phyloP scores from a whole-genome alignment of 345 rosid genomes.

The Syzygium aqueum region DNA sequence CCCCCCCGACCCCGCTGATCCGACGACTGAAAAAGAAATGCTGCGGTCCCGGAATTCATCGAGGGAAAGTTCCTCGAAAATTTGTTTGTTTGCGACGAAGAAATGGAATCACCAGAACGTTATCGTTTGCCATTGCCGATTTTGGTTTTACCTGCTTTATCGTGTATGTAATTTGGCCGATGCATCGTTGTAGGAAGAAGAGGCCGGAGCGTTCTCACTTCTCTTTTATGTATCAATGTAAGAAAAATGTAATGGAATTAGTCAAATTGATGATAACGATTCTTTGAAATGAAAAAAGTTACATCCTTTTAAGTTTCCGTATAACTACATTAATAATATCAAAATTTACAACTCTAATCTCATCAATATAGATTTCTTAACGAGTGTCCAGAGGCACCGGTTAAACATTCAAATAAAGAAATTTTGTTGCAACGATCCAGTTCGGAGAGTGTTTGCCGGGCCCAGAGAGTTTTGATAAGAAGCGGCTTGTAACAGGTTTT shows the following conservation, averaged over 20 bases:
- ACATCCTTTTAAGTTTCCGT: not conserved
- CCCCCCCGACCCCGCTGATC: not conserved
- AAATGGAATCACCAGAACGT: not conserved
- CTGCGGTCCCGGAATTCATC: not conserved
- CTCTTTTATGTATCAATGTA: not conserved
- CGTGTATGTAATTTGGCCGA: not conserved
- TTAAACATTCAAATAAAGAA: not conserved
- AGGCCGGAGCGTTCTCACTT: not conserved
- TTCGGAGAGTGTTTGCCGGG: fast-evolving
- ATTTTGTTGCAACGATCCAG: not conserved
- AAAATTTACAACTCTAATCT: not conserved
- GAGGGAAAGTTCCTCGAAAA: not conserved
- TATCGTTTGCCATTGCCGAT: not conserved
- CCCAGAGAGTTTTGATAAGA: not conserved
- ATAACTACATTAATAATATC: not conserved
- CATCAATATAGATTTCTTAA: not conserved
- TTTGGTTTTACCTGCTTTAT: not conserved
- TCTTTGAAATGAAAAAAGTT: not conserved
- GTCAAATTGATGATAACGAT: not conserved
- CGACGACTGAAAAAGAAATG: not conserved
- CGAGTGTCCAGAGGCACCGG: fast-evolving
- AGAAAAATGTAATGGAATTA: not conserved
- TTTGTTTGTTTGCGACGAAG: not conserved
- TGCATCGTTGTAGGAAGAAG: not conserved
- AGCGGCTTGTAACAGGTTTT: not conserved